phyloP scores from a whole-genome alignment of 2,329 filamentous ascomycete genomes.

The Colletotrichum shisoi region DNA sequence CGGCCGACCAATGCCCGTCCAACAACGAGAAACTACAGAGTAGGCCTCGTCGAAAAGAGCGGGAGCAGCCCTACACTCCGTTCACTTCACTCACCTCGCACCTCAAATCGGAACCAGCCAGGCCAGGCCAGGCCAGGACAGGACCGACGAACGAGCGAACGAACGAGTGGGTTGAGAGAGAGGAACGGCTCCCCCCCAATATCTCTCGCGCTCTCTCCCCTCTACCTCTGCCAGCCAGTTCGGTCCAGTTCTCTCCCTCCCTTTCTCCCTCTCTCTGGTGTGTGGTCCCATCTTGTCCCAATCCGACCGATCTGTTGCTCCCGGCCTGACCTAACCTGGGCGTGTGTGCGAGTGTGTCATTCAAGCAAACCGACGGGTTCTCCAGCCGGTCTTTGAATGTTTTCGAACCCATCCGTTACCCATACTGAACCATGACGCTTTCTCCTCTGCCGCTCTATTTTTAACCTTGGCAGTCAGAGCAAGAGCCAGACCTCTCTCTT shows the following conservation, averaged over 20 bases:
- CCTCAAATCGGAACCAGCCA: slow-evolving; percentile 7
- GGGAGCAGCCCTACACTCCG: slow-evolving; percentile 9
- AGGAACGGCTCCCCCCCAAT: slow-evolving; percentile 40
- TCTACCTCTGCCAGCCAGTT: slow-evolving; percentile 34
- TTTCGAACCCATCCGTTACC: slow-evolving; percentile 29
- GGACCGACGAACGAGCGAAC: slow-evolving; percentile 9
- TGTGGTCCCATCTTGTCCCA: slow-evolving; percentile 24
- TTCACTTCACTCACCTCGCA: neutral
- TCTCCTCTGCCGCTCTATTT: slow-evolving; percentile 40
- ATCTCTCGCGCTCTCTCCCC: slow-evolving; percentile 2
- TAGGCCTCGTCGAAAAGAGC: slow-evolving; percentile 26
- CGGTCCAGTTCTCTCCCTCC: slow-evolving; percentile 12
- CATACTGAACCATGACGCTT: slow-evolving; percentile 39
- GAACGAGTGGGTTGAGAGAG: slow-evolving; percentile 8
- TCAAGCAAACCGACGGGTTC: slow-evolving; percentile 9
- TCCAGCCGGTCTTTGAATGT: slow-evolving; percentile 38
- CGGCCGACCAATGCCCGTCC: slow-evolving; percentile 41
- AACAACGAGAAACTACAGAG: slow-evolving; percentile 24
- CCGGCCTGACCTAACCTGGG: slow-evolving; percentile 15
- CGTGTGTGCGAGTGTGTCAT: too few species aligned
- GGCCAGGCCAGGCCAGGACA: neutral
- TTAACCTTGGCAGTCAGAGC: slow-evolving; percentile 34
- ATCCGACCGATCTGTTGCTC: slow-evolving; percentile 23
- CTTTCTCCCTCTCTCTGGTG: too few species aligned
- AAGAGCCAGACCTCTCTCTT: slow-evolving; percentile 38